phyloP scores from a whole-genome alignment of 1,284 basidiomycete genomes.

The Mycosarcoma mackinlayi region DNA sequence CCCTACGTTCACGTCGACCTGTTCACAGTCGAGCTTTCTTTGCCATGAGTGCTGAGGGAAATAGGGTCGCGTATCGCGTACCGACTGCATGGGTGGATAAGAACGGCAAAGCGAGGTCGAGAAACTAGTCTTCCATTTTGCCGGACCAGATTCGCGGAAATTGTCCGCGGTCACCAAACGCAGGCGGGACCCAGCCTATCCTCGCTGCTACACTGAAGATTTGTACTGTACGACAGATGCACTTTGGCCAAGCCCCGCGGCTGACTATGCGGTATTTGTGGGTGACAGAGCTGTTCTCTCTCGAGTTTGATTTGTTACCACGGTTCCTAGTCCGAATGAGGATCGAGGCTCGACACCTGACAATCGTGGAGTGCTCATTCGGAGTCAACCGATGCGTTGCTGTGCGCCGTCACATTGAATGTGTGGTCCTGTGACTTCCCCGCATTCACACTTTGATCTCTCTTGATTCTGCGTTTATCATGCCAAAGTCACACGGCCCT shows the following conservation, averaged over 20 bases:
- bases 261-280: constrained; percentile 1
- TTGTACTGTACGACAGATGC: not conserved
- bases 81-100: no score
- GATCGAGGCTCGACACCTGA: not conserved
- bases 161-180: constrained; percentile 12
- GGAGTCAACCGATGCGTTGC: not conserved
- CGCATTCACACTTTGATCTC: not conserved
- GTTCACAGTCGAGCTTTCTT: no score
- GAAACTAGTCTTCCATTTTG: no score
- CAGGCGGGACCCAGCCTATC: no score
- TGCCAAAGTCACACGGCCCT: not conserved
- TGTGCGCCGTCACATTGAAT: not conserved
- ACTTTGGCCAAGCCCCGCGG: constrained; percentile 9
- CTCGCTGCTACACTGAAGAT: no score
- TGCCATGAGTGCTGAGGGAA: no score
- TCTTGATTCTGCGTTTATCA: no score
- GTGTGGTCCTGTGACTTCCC: constrained; percentile 2
- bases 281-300: no score
- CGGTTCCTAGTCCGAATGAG: no score
- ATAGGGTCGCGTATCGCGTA: no score
- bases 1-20: no score
- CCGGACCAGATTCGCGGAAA: constrained; percentile 33
- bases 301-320: no score
- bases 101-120: constrained; percentile 11
- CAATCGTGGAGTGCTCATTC: not conserved